These are phyloP conservation scores for Eucommia ulmoides DNA, from an alignment of 257 asterid genomes.

Conservation along the genomic window DNA sequence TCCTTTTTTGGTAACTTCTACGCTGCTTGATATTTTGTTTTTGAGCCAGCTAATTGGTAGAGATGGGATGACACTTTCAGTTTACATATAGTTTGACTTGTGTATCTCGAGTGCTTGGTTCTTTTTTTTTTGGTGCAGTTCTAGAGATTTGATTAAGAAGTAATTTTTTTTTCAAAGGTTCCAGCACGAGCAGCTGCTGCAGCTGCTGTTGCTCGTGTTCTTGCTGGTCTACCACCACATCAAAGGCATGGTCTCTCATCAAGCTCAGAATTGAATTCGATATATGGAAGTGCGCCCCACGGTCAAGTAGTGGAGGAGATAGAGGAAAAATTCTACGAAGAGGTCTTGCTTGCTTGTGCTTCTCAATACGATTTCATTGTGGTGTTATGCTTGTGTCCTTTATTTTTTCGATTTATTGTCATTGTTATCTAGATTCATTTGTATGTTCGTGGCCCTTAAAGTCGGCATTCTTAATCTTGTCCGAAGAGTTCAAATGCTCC, in stretches of 20 bases:
- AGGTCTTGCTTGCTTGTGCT: slow-evolving; percentile 38
- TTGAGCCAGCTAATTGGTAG: too few relatives aligned
- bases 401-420: neutral
- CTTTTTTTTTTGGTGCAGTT: too few relatives aligned
- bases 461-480: too few relatives aligned
- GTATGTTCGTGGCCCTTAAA: too few relatives aligned
- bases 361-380: neutral
- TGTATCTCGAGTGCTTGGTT: too few relatives aligned
- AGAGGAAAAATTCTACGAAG: slow-evolving; percentile 83
- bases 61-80: too few relatives aligned
- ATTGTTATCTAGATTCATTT: too few relatives aligned
- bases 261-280: slow-evolving; percentile 78
- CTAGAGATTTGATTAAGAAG: too few relatives aligned
- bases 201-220: slow-evolving; percentile 90
- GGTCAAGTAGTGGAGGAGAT: slow-evolving; percentile 53
- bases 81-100: too few relatives aligned
- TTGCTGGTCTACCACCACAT: slow-evolving; percentile 90
- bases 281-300: slow-evolving; percentile 63
- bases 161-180: slow-evolving; percentile 49
- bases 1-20: too few relatives aligned
- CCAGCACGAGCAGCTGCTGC: slow-evolving; percentile 99
- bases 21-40: too few relatives aligned
- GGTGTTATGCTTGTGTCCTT: slow-evolving; percentile 10
- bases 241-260: slow-evolving; percentile 68
- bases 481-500: too few relatives aligned